Base-by-base conservation (phyloP, 768 basidiomycete genomes). In the Podaxis sp. region DNA sequence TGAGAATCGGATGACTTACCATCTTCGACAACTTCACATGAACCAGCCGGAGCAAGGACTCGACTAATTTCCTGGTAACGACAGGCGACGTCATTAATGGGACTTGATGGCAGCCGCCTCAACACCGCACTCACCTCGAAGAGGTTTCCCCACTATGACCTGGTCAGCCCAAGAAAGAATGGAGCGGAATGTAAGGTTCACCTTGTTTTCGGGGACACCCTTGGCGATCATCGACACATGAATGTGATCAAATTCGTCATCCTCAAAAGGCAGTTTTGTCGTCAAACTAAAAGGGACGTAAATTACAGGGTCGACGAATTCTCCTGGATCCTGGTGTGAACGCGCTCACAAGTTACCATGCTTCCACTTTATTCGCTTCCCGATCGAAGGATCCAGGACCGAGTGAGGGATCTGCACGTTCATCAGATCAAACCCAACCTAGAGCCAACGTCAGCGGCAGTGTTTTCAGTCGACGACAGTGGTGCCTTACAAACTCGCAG, bases 231-330 rank as follows among this genome's bases (percentile, higher is more conserved):
- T 76, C 63, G 84, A 80, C 56, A 92, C 83, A 67, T 88, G 92
- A n/a, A 93, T 85, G 71, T 89, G 85, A 72, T 93, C 91, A 64
- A 93, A 93, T 67, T 89, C 85, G 64, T 92, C 89, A 59, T 92
- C 91, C 15, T 92, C 89, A 69, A 92, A 93, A 0, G 91, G 91
- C 19, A 93, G 78, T 67, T 81, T 88, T 11, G 85, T 90, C 52
- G 90, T 89, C 67, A 93, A 74, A 72, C 90, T 92, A 65, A 13
- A 58, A 56, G 33, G 53, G 52, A 33, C 15, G 15, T 65, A 17
- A n/a, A 59, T 26, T 17, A 30, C 39, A 30, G 51, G 42, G 66
- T 56, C 49, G 38, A 39, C 36, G 3, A 54, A 57, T 46, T 39
- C 54, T 15, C 36, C 17, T 55, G 46, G 24, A 3, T n/a, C 51